phyloP scores from a whole-genome alignment of 345 rosid species.

The Arabis alpina region DNA sequence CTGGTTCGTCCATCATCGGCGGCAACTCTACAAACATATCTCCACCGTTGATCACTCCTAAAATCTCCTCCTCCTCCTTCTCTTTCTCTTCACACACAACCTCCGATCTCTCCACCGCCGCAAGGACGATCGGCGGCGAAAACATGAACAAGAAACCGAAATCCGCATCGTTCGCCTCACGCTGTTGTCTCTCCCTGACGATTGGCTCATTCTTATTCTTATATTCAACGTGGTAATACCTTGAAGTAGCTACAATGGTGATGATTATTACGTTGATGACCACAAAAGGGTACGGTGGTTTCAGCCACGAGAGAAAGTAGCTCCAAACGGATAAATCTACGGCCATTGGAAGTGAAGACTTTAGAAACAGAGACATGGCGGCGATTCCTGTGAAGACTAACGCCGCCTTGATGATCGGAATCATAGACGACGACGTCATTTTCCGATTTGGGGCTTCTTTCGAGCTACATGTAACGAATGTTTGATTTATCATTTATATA shows the following conservation, averaged over 20 bases:
- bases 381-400: slow-evolving; percentile 43
- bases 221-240: no score
- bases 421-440: slow-evolving; percentile 31
- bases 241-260: no score
- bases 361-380: slow-evolving; percentile 43
- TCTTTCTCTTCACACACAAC: slow-evolving; percentile 6
- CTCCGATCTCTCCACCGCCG: slow-evolving; percentile 19
- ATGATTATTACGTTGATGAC: no score
- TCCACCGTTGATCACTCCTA: slow-evolving; percentile 19
- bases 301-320: no score
- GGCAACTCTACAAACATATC: slow-evolving; percentile 35
- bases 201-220: no score
- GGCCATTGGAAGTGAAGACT: slow-evolving; percentile 45
- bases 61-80: neutral
- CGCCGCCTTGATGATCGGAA: slow-evolving; percentile 36
- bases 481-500: slow-evolving; percentile 19
- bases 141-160: neutral
- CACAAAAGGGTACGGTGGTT: no score
- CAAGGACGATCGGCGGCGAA: neutral
- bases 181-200: no score
- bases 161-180: neutral
- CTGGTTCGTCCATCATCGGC: slow-evolving; percentile 41
- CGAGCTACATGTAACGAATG: neutral
- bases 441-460: neutral
- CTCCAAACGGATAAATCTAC: slow-evolving; percentile 9